Base-by-base conservation (phyloP, 169 alveolate genomes). In the Plasmodium malariae region DNA sequence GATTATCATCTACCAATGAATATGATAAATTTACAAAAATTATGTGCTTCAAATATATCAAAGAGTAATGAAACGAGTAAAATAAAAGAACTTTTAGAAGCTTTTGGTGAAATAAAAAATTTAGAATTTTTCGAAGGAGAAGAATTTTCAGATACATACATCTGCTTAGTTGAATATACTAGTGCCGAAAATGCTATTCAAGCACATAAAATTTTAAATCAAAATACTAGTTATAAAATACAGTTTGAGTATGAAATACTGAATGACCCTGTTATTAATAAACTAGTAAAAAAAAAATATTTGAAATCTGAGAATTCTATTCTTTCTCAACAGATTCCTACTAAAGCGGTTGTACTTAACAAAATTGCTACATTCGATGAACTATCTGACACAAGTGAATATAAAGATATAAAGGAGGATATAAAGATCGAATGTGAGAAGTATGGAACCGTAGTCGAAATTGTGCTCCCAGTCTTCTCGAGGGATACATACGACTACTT, bases 381-480 rank as follows among this genome's bases (percentile, higher is more conserved):
- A 48, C 94, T 95, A 0, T 63, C 88, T 0, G 96, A 95, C 65
- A 92, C 91, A 26, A 89, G 67, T n/a, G 97, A 95, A 67, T 95
- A 95, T 70, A 88, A 93, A 36, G 97, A 95, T 14, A 95, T 95
- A 12, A 67, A 93, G 0, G 96, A 93, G 74, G 97, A 95, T 80
- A 93, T 95, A 36, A 87, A 94, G 28, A 85, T 92, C 51, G 96
- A 95, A 63, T 95, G 96, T 51, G 94, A 92, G 21, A 89, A 73
- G 32, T 94, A 90, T 48, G 97, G 97, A 5, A 74, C 94, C n/a
- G 95, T 94, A 11, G 55, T 94, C 32, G 93, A 92, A 71, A 93
- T 95, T 1, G 94, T 93, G 63, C 68, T 95, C 1, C 97, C 97
- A 4, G 87, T 95, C 57, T 93, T 95, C 3, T 74, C 92, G 30